These are phyloP conservation scores for Neurospora cerealis DNA, from an alignment of 495 filamentous ascomycete species.

Conservation along the genomic window DNA sequence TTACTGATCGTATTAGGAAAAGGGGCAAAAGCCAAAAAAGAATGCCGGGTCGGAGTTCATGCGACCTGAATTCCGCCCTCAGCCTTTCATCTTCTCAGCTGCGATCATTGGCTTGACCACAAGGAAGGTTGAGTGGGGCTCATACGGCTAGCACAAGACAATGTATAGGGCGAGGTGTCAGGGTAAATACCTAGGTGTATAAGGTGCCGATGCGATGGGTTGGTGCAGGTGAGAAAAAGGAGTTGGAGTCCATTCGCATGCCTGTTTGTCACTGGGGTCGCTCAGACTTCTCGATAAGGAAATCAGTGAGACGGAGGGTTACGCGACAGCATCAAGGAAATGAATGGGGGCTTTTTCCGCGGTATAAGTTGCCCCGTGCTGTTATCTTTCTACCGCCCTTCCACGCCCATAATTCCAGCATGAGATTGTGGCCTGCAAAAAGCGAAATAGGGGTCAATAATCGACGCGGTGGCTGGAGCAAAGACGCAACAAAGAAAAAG, in stretches of 20 bases:
- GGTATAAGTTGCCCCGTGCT: neutral
- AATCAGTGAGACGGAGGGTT: neutral
- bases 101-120: neutral
- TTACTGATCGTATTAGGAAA: neutral
- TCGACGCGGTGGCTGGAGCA: neutral
- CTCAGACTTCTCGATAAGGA: neutral
- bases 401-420: conserved; percentile 1
- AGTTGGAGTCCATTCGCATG: neutral
- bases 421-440: neutral
- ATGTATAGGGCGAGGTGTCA: neutral
- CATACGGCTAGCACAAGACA: neutral
- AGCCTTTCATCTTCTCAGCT: neutral
- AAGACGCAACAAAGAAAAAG: neutral
- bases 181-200: neutral
- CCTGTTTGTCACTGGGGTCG: neutral
- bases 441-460: neutral
- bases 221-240: neutral
- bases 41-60: neutral
- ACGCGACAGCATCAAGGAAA: neutral
- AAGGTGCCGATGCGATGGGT: neutral
- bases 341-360: neutral
- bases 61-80: neutral
- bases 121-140: neutral
- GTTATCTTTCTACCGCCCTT: neutral
- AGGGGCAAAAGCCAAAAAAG: neutral